Conservation (phyloP, 306 rosid species). For the Herpetospermum pedunculosum region DNA sequence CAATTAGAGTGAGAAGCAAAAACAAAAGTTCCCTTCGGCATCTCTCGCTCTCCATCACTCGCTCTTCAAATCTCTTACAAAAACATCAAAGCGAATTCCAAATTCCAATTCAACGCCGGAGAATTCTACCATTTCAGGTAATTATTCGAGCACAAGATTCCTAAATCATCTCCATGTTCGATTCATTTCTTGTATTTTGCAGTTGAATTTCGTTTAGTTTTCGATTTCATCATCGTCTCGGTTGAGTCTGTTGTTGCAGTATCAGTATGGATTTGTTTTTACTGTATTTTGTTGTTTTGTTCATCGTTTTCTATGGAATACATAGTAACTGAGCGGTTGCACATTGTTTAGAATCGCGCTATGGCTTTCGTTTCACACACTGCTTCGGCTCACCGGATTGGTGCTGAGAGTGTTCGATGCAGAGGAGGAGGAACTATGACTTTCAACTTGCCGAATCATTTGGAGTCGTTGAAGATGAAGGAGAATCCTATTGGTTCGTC, state of each 20-base stretch:
- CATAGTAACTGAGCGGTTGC: background rate
- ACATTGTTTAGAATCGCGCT: slow-evolving; percentile 11
- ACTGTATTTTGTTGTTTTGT: background rate
- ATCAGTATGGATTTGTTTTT: background rate
- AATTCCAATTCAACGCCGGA: background rate
- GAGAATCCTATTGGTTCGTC: slow-evolving; percentile 27
- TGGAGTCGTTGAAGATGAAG: slow-evolving; percentile 26
- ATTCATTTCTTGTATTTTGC: background rate
- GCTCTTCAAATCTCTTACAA: background rate
- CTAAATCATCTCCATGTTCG: background rate
- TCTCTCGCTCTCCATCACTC: background rate
- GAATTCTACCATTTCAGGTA: background rate
- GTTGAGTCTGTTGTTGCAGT: background rate
- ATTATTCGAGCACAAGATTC: background rate
- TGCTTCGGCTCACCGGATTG: slow-evolving; percentile 23
- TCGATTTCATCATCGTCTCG: background rate
- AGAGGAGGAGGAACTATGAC: slow-evolving; percentile 18
- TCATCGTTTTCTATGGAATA: background rate
- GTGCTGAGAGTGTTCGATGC: slow-evolving; percentile 15
- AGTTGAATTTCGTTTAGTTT: background rate
- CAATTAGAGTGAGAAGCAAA: background rate
- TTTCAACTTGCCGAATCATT: slow-evolving; percentile 17
- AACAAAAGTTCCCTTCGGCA: background rate
- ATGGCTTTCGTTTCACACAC: slow-evolving; percentile 49
- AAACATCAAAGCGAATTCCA: background rate